Evolutionary conservation across 176 grass and related monocot genomes (phyloP).

Genomic region (Poa annua): DNA sequence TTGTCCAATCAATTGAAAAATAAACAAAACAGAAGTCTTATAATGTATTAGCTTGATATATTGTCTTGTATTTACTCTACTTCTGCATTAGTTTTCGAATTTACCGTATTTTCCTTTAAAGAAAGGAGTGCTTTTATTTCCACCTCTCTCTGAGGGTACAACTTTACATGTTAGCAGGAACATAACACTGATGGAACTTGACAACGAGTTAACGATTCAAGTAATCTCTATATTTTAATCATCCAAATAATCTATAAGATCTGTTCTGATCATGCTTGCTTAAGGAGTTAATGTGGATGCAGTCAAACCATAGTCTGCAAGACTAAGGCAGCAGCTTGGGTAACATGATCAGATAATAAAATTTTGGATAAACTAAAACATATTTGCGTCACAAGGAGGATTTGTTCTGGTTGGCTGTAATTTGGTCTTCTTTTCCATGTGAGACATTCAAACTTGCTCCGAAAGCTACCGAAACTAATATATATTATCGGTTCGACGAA

Average conservation of each 20-base stretch:
- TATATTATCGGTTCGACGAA: conserved; percentile 40
- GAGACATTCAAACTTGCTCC: conserved; percentile 50
- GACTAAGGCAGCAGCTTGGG: conserved; percentile 20
- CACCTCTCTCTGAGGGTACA: background rate
- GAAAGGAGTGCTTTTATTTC: conserved; percentile 15
- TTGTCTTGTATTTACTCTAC: background rate
- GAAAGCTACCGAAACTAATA: conserved; percentile 46
- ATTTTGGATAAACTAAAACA: conserved; percentile 15
- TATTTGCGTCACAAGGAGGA: conserved; percentile 44
- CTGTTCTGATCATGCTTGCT: background rate
- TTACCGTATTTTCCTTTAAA: background rate
- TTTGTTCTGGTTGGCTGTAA: conserved; percentile 41
- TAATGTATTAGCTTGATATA: background rate
- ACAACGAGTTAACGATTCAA: background rate
- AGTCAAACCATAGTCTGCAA: conserved; percentile 43
- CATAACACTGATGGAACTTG: background rate
- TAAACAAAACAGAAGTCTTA: background rate
- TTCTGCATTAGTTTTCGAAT: background rate
- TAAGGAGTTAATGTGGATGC: conserved; percentile 29
- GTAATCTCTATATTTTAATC: background rate
- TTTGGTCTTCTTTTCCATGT: conserved; percentile 22
- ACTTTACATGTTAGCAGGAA: conserved; percentile 9
- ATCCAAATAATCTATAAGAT: background rate
- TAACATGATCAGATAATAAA: conserved; percentile 21
- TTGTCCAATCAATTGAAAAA: background rate